These are phyloP conservation scores for Bruguiera gymnorhiza DNA, from an alignment of 345 rosid species.

Conservation along the genomic window DNA sequence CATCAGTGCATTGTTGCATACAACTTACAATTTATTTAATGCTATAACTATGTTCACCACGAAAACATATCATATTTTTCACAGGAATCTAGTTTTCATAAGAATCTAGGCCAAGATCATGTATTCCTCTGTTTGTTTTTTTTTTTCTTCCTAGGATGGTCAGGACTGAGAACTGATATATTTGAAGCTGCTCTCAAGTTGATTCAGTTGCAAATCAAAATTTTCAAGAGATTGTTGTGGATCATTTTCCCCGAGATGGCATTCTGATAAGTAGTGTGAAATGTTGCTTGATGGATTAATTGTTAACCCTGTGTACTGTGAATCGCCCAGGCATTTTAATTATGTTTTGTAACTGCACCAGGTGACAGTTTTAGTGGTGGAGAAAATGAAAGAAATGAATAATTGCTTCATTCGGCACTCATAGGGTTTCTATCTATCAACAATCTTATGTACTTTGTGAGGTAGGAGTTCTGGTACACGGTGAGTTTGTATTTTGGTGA, in stretches of 20 bases:
- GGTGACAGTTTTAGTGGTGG: not conserved
- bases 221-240: conserved; percentile 29
- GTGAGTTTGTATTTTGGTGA: too few relatives aligned
- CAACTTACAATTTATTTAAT: too few relatives aligned
- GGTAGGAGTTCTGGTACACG: too few relatives aligned
- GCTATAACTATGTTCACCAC: too few relatives aligned
- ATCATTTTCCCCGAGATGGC: conserved; percentile 17
- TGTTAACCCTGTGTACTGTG: conserved; percentile 16
- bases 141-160: conserved; percentile 27
- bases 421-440: not conserved
- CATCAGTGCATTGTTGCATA: too few relatives aligned
- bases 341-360: not conserved
- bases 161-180: conserved; percentile 28
- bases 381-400: conserved; percentile 14
- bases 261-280: conserved; percentile 17
- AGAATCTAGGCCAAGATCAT: not conserved
- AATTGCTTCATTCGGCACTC: conserved; percentile 1
- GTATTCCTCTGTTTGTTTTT: not conserved
- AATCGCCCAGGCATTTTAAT: not conserved
- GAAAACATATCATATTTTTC: too few relatives aligned
- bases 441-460: too few relatives aligned
- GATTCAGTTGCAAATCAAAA: conserved; percentile 4
- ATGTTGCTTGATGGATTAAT: conserved; percentile 11
- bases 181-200: conserved; percentile 3
- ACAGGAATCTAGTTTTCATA: too few relatives aligned